Evolutionary conservation across 2,329 filamentous ascomycete genomes (phyloP), one percentile per base, ranked within the genome.

Genomic region (Botrytis aclada): DNA sequence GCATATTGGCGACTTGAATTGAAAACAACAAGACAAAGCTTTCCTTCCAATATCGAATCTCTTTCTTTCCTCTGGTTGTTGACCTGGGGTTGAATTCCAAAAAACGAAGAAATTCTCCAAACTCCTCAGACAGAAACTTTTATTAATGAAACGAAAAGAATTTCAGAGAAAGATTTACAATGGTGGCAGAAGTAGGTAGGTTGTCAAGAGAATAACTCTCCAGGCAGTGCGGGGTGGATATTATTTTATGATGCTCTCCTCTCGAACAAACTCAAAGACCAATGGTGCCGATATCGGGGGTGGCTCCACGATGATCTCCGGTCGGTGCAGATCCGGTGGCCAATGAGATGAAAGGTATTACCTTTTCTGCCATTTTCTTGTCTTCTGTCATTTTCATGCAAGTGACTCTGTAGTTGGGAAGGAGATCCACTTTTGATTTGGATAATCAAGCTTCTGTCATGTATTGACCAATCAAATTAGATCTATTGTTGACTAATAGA

Each of bases 261-360:
- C 51, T 56, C 18, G 51, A 56, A 29, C n/a, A 56, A 66, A 71
- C n/a, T 66, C 62, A 60, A 67, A 72, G 70, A 72, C 51, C 66
- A 39, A 47, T 47, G 67, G n/a, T 16, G 62, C 70, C 70, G 70
- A 72, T 72, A 72, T 72, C 70, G 70, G 70, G 43, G 32, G 62
- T 8, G 61, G 22, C 20, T 61, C 29, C 41, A 7, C 51, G 34
- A 18, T 22, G 64, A 56, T 39, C 45, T 67, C 64, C 47, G 64
- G 43, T 56, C 47, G 32, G 32, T 54, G 47, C 34, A 67, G 34
- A 41, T 41, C 14, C 16, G 34, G 34, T 29, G 47, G 10, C 64
- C 64, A 67, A 67, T 56, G 0, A 56, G 20, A 56, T 22, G 2
- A 18, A 56, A 41, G 47, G 64, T 54, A 67, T 67, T 67, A 67